These are phyloP conservation scores for Aspergillus sp. DNA, from an alignment of 2,329 filamentous ascomycete species.

Conservation along the genomic window DNA sequence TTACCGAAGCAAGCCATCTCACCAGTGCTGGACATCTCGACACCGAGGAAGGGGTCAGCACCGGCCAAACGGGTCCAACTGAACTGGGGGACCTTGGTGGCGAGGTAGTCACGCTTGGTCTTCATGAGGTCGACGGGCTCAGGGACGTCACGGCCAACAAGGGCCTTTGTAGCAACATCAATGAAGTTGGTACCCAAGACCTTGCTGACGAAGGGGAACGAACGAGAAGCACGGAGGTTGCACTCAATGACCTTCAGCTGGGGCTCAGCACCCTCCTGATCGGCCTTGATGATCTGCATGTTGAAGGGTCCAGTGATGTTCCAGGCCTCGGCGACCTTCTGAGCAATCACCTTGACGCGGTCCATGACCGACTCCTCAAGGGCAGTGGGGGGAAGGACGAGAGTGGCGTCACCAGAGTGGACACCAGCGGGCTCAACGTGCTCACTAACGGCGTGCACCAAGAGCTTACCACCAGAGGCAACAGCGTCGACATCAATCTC, in stretches of 20 bases:
- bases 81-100: conserved; percentile 98
- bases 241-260: conserved; percentile 95
- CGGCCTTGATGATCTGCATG: conserved; percentile 98
- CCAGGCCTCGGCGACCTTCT: conserved; percentile 96
- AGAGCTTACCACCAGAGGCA: conserved; percentile 73
- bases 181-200: conserved; percentile 96
- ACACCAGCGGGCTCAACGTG: conserved; percentile 97
- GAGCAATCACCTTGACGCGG: conserved; percentile 87
- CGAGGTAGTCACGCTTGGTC: conserved; percentile 81
- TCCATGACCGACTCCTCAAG: conserved; percentile 71
- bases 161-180: conserved; percentile 85
- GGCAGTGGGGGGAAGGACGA: conserved; percentile 79
- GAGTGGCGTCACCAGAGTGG: conserved; percentile 93
- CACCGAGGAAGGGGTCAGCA: conserved; percentile 93
- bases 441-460: conserved; percentile 88
- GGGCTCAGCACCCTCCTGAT: conserved; percentile 66
- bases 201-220: conserved; percentile 97
- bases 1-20: conserved; percentile 99
- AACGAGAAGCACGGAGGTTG: conserved; percentile 93
- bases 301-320: conserved; percentile 98
- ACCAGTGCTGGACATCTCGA: conserved; percentile 95
- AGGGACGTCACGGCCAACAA: conserved; percentile 78
- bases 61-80: conserved; percentile 97
- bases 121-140: conserved; percentile 83
- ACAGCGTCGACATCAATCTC: conserved; percentile 97